Conservation (phyloP, 139 green algal genomes). For the Pycnococcus provasolii region DNA sequence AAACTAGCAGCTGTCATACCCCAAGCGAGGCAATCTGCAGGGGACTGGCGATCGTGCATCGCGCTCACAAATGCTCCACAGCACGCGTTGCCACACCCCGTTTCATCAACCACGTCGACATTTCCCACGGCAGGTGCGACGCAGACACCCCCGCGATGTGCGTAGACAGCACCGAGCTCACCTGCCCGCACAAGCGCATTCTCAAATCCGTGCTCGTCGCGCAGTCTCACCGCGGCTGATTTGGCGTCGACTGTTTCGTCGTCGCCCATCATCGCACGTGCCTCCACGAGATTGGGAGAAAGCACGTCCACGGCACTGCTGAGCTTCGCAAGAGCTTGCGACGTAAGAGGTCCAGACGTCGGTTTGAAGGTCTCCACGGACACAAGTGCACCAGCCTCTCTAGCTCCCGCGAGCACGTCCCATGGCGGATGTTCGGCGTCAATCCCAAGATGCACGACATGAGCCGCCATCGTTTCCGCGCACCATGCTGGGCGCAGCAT, state of each 20-base stretch:
- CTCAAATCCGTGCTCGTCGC: not conserved
- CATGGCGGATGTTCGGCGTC: not conserved
- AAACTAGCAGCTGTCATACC: not conserved
- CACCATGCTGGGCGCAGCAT: conserved; percentile 5
- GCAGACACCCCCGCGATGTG: not conserved
- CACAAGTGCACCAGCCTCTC: not conserved
- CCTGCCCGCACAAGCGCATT: not conserved
- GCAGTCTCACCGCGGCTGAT: not conserved
- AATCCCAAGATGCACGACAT: not conserved
- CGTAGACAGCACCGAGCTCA: not conserved
- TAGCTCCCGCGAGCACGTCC: not conserved
- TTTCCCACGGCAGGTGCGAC: not conserved
- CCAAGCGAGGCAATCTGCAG: not conserved
- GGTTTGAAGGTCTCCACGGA: conserved; percentile 6
- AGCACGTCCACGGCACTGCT: not conserved
- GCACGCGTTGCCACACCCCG: conserved; percentile 8
- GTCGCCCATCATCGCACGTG: not conserved
- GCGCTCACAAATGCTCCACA: conserved; percentile 3
- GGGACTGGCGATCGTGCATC: not conserved
- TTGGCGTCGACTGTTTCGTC: not conserved
- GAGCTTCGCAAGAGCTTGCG: not conserved
- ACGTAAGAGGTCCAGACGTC: not conserved
- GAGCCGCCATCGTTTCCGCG: not conserved
- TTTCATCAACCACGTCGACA: conserved; percentile 7
- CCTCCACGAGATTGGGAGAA: not conserved